These are phyloP conservation scores for Vitis hybrid DNA, from an alignment of 177 flowering plant species.

Conservation along the genomic window DNA sequence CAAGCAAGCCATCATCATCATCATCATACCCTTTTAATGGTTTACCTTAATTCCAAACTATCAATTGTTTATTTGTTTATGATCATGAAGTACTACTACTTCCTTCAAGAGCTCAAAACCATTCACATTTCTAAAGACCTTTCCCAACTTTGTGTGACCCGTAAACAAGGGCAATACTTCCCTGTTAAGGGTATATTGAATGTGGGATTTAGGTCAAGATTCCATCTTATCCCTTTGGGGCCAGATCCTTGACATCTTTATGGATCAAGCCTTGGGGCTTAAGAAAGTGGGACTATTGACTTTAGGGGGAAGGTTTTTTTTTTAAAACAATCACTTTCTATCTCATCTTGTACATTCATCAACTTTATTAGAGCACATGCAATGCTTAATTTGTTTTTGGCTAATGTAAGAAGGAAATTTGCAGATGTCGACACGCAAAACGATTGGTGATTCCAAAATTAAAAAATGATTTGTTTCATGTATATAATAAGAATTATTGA, in stretches of 20 bases:
- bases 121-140: neutral
- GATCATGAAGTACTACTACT: too few species aligned
- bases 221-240: conserved; percentile 22
- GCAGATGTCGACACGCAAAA: neutral
- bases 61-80: too few species aligned
- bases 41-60: too few species aligned
- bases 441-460: too few species aligned
- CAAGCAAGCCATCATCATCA: neutral
- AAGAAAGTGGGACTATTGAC: conserved; percentile 7
- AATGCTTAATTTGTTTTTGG: neutral
- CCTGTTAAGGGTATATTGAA: neutral
- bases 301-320: neutral
- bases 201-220: conserved; percentile 21
- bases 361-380: neutral
- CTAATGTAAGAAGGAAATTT: conserved; percentile 10
- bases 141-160: conserved; percentile 21
- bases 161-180: conserved; percentile 16
- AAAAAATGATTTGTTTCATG: neutral
- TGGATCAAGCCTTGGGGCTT: conserved; percentile 13
- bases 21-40: too few species aligned
- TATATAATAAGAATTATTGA: neutral
- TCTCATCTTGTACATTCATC: neutral
- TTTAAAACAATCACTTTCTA: neutral
- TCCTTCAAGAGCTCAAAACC: neutral
- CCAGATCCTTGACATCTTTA: neutral